phyloP scores from a whole-genome alignment of 345 rosid species.

The Sonneratia alba region DNA sequence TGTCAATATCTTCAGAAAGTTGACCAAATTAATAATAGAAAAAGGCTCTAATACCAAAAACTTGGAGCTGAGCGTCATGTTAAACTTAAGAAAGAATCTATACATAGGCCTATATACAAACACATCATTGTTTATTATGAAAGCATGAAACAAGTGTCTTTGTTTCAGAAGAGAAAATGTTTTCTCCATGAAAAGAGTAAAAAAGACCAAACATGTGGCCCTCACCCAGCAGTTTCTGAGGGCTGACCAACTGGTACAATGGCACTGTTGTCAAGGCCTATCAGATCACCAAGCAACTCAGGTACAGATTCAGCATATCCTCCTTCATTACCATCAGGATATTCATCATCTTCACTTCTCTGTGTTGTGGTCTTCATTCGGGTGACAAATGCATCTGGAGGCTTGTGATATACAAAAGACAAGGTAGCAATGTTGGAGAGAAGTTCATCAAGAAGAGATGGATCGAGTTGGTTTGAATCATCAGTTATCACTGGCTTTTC shows the following conservation, averaged over 20 bases:
- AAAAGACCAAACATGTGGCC: background rate
- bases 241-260: slow-evolving; percentile 80
- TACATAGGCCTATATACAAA: background rate
- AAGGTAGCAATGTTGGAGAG: slow-evolving; percentile 92
- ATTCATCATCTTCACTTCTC: slow-evolving; percentile 89
- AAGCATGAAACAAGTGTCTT: no score
- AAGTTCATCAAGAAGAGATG: slow-evolving; percentile 96
- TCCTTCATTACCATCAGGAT: slow-evolving; percentile 72
- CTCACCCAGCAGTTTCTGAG: slow-evolving; percentile 53
- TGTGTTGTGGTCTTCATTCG: slow-evolving; percentile 71
- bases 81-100: background rate
- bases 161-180: no score
- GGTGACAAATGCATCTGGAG: slow-evolving; percentile 93
- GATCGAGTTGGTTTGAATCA: slow-evolving; percentile 90
- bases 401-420: slow-evolving; percentile 97
- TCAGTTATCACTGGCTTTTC: slow-evolving; percentile 98
- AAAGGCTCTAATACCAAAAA: no score
- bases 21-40: background rate
- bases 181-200: no score
- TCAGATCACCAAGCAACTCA: slow-evolving; percentile 84
- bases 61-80: background rate
- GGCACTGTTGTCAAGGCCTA: slow-evolving; percentile 72
- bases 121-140: slow-evolving; percentile 1
- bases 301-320: slow-evolving; percentile 75
- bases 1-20: slow-evolving; percentile 12